Evolutionary conservation across 164 flowering plant genomes (phyloP), one percentile per base, ranked within the genome.

Genomic region (Liriodendron chinense): DNA sequence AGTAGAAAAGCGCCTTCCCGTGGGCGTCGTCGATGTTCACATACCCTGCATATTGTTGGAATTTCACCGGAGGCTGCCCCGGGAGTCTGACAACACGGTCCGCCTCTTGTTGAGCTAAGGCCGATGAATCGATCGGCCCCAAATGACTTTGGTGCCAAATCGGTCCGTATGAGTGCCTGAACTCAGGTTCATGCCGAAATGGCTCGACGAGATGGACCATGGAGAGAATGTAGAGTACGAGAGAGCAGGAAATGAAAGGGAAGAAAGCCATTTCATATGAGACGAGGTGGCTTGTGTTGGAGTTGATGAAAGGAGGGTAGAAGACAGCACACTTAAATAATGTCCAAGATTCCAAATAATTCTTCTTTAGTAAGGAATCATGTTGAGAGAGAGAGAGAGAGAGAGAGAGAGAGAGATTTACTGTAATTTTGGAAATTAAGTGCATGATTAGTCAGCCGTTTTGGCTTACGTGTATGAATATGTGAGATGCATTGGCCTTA

Each of bases 1-100:
- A 90, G 81, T 90, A 89, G 73, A 90, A 90, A 75, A 90, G 86
- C 47, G 94, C 89, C 73, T 78, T 84, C 43, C 91, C 90, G 72
- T 86, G 86, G 3, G 71, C 76, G 66, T 82, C 75, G 56, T 89
- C 78, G 21, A 87, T 86, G 0, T 85, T 87, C 13, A 90, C 84
- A 77, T 89, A 90, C 0, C 94, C 94, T 6, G 92, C 81, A 71
- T 83, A 89, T 2, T 90, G 92, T 74, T 74, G 78, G 82, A 90
- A 90, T 2, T 68, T 81, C 69, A 90, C 90, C 50, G 47, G 71
- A 1, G 94, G 91, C 75, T 90, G 94, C 0, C 89, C 92, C 0
- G 94, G 92, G 20, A 90, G 84, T n/a, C 74, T 23, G 18, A 20
- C n/a, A 4, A 91, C 86, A 7, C 77, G 74, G 67, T 91, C 94